Percentiles rank a stretch among this genome's conserved stretches.
Evolutionary conservation across 352 stramenopile genomes (phyloP).

Genomic region (Phytophthora agathidicida): DNA sequence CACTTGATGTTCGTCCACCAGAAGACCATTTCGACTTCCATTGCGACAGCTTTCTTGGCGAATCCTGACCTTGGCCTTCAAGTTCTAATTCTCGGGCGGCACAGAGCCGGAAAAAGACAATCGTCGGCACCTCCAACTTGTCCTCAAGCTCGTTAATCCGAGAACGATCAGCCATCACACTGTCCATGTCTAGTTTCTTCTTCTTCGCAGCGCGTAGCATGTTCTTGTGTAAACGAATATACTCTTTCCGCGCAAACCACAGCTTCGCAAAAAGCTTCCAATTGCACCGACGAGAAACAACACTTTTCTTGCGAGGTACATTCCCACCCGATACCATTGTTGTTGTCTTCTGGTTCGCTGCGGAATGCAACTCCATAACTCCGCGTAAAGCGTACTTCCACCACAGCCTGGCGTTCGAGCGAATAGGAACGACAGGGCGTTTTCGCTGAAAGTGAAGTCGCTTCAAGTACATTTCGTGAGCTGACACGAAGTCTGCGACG

Average conservation of each 20-base stretch:
- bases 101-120: slow-evolving; percentile 85
- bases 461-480: slow-evolving; percentile 85
- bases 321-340: not conserved
- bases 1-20: slow-evolving; percentile 30
- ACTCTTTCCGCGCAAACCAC: slow-evolving; percentile 70
- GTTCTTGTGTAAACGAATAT: slow-evolving; percentile 80
- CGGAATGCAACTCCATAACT: slow-evolving; percentile 64
- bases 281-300: slow-evolving; percentile 29
- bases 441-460: slow-evolving; percentile 77
- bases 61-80: slow-evolving; percentile 70
- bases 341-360: slow-evolving; percentile 8
- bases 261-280: slow-evolving; percentile 71
- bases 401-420: slow-evolving; percentile 59
- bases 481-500: slow-evolving; percentile 80
- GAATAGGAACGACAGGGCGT: slow-evolving; percentile 55
- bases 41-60: slow-evolving; percentile 63
- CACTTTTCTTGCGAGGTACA: slow-evolving; percentile 7
- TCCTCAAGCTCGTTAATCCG: slow-evolving; percentile 73
- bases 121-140: slow-evolving; percentile 71
- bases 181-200: slow-evolving; percentile 63
- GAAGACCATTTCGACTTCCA: slow-evolving; percentile 77
- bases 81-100: slow-evolving; percentile 67
- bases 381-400: slow-evolving; percentile 83
- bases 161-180: slow-evolving; percentile 48
- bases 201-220: slow-evolving; percentile 63